A percentile compares a stretch with the other conserved stretches of the same genome.
Conservation (phyloP, 1,284 basidiomycete species). For the Ustilago shanxiensis region DNA sequence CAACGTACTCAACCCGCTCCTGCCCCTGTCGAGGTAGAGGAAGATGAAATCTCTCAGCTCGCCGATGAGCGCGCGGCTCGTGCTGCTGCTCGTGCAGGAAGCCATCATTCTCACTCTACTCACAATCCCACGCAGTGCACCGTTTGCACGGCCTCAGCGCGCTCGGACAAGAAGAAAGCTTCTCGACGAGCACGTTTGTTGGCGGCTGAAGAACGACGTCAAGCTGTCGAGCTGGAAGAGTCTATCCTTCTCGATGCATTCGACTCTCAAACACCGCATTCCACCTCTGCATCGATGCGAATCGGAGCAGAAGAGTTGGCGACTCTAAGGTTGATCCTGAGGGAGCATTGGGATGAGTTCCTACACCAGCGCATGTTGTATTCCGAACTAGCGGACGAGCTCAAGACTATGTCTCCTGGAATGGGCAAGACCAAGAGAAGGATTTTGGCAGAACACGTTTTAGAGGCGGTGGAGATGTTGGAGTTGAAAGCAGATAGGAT, state of each 20-base stretch:
- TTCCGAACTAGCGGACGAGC: slow-evolving; percentile 66
- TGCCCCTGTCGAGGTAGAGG: slow-evolving; percentile 12
- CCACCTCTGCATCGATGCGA: neutral
- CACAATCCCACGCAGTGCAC: slow-evolving; percentile 45
- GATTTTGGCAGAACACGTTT: slow-evolving; percentile 63
- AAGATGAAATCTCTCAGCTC: slow-evolving; percentile 49
- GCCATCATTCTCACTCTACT: neutral
- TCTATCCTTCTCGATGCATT: slow-evolving; percentile 25
- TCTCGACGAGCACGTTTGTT: slow-evolving; percentile 28
- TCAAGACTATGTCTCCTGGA: slow-evolving; percentile 58
- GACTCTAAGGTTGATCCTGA: slow-evolving; percentile 32
- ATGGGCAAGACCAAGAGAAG: slow-evolving; percentile 57
- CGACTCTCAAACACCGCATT: slow-evolving; percentile 4
- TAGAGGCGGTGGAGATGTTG: slow-evolving; percentile 64
- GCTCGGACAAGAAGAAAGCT: slow-evolving; percentile 30
- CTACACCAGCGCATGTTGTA: slow-evolving; percentile 64
- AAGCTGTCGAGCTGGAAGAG: slow-evolving; percentile 42
- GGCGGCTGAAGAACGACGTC: slow-evolving; percentile 23
- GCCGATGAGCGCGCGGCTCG: slow-evolving; percentile 36
- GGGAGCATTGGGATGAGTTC: slow-evolving; percentile 67
- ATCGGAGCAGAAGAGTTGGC: slow-evolving; percentile 7
- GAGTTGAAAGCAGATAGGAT: slow-evolving; percentile 65
- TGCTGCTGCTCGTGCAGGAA: slow-evolving; percentile 19
- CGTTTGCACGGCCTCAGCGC: slow-evolving; percentile 25
- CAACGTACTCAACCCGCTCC: neutral